phyloP scores from a whole-genome alignment of 257 asterid genomes.

The Ilex aquifolium region DNA sequence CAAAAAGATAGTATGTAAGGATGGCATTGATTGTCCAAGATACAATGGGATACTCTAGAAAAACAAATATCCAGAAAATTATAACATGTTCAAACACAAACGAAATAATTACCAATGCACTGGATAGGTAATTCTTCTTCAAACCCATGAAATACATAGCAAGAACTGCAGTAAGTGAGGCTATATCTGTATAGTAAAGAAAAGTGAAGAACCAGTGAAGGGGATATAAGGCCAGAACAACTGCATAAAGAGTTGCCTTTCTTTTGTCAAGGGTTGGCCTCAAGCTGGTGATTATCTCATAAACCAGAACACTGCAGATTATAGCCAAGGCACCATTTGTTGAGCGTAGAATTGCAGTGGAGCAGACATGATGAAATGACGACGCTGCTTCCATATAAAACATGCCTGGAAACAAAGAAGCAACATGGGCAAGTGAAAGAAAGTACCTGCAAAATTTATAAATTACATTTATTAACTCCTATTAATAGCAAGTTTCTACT shows the following conservation, averaged over 20 bases:
- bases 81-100: not conserved
- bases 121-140: constrained; percentile 63
- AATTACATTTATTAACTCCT: constrained; percentile 34
- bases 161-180: constrained; percentile 81
- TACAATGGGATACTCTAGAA: too few species aligned
- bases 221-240: constrained; percentile 77
- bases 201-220: constrained; percentile 94
- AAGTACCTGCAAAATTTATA: constrained; percentile 75
- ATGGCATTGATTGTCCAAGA: too few species aligned
- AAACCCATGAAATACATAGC: constrained; percentile 65
- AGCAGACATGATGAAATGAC: constrained; percentile 56
- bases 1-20: too few species aligned
- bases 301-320: constrained; percentile 57
- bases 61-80: not conserved
- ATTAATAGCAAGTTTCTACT: constrained; percentile 1
- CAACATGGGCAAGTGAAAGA: constrained; percentile 89
- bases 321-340: constrained; percentile 75
- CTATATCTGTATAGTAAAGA: constrained; percentile 89
- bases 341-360: constrained; percentile 65
- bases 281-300: constrained; percentile 57
- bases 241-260: constrained; percentile 58
- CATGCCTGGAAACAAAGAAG: constrained; percentile 85
- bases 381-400: constrained; percentile 33
- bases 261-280: constrained; percentile 67
- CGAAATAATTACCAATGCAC: constrained; percentile 66